Base-by-base conservation (phyloP, 2,329 filamentous ascomycete species). In the Fusarium sp. region DNA sequence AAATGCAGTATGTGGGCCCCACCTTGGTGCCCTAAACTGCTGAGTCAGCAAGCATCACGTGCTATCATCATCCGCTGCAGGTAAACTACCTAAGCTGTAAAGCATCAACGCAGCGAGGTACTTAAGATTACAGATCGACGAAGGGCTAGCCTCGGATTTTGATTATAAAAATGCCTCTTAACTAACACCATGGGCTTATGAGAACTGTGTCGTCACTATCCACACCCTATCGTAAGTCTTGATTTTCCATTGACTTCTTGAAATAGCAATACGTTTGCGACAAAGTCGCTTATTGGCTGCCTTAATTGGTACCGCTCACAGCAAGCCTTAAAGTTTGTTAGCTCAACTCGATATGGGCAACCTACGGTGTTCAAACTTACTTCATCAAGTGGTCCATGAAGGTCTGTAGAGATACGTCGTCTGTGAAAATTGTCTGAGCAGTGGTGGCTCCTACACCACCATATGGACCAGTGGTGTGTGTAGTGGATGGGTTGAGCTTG, bases 351-450 rank as follows among this genome's bases (percentile, higher is more conserved):
- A 38, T 14, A 28, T 35, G n/a, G 22, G 28, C 28, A 20, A 8
- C 18, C 51, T 28, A 18, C 92, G 84, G 15, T 24, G 15, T 13
- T 47, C 20, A 26, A 30, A 66, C 64, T 22, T 87, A 95, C 94
- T 99, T 99, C 96, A 99, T 99, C 81, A 99, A 86, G 84, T 98
- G 95, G 79, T 99, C 96, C 96, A 99, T 99, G 81, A 99, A 99
- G 3, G 95, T 98, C 83, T 98, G 95, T 80, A 99, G 86, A 61
- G 95, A 98, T 61, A 99, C 96, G 82, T 99, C 96, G 79, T 99
- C 96, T 2, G 96, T 99, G 85, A 99, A 99, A 78, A 99, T 99
- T 10, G 96, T 99, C 83, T 99, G 96, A 14, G 95, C 95, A 51
- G 93, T 95, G 79, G 95, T 93, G 6, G 89, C 88, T 35, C 93